Evolutionary conservation across 257 asterid genomes (phyloP), one percentile per base, ranked within the genome.

Genomic region (Hygrophila difformis): DNA sequence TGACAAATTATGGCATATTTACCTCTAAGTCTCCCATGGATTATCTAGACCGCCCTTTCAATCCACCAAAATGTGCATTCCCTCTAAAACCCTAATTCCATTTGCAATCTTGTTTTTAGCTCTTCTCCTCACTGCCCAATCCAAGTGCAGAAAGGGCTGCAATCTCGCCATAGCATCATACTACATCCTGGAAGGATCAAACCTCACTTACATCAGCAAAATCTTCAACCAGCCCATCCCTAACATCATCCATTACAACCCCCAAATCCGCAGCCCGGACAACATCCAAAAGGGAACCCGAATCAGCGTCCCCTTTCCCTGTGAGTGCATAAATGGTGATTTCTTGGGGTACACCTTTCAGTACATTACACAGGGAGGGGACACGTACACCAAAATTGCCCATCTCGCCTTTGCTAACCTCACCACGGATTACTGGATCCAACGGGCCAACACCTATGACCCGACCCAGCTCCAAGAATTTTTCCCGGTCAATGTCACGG

Each of bases 251-350:
- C 33, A 12, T 0, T 61, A 67, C 70, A 85, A 81, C 39, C 81
- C 76, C 0, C 63, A 68, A 0, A 44, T 78, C 3, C 8, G 47
- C 1, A 53, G 39, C 56, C 66, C 61, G 14, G 75, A 81, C 20
- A 64, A 14, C 14, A 71, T 85, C 6, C 51, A 20, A 0, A 41
- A 51, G 13, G 85, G 81, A 16, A 33, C 66, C 18, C 66, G 87
- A 6, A 66, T 85, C 67, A 53, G 57, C 38, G 63, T 81, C 44
- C 95, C 95, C 5, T 85, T 85, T 20, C 49, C 93, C 0, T 85
- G 95, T 12, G 81, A 85, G 20, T 85, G 95, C 61, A n/a, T 85
- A 33, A 81, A 81, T 24, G 91, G 77, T 1, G 93, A 81, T 49
- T 85, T 81, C 68, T 52, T 78, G 38, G 95, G 92, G 1, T 87